Base-by-base conservation (phyloP, 805 yeast species). In the Metschnikowia hibisci region DNA sequence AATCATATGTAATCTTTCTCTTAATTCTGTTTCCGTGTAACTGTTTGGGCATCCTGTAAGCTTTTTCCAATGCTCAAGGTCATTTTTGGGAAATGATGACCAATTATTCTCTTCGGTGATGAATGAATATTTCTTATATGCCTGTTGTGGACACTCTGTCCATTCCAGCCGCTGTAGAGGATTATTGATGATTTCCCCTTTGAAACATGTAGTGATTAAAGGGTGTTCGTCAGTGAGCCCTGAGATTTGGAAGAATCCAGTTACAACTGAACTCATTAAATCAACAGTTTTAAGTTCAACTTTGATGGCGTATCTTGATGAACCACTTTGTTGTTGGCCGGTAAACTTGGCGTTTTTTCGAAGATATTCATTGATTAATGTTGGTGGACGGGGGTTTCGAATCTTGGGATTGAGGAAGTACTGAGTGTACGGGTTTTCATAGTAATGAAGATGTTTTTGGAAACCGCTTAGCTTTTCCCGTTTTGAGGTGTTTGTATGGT, bases 231-330 rank as follows among this genome's bases (percentile, higher is more conserved):
- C 80, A 0, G 87, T 82, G 39, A 83, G 69, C 3, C 87, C 87
- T 35, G 77, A 72, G 45, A 84, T 84, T 45, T 78, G 78, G 37
- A 83, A 64, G 49, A 80, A 81, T 4, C 90, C 90, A 18, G 84
- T 62, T 2, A 69, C 62, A 12, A 63, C 50, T 10, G 58, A 53
- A 42, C 64, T 20, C 45, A 64, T 42, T 52, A 84, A 63, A 60
- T 86, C 88, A n/a, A 85, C 84, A 36, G 76, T 76, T 60, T 82
- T 77, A 51, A 86, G 66, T 54, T 81, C 87, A 15, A 85, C 87
- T 32, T 73, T 66, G 14, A 86, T 87, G 49, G 80, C 82, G 60
- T 81, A 84, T 4, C 78, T 74, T 3, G 79, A 72, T 46, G 76
- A 65, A 0, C 85, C 87, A 9, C 87, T 78, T 55, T 80, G 84